Conservation (phyloP, 169 alveolate genomes). For the Theileria parva region DNA sequence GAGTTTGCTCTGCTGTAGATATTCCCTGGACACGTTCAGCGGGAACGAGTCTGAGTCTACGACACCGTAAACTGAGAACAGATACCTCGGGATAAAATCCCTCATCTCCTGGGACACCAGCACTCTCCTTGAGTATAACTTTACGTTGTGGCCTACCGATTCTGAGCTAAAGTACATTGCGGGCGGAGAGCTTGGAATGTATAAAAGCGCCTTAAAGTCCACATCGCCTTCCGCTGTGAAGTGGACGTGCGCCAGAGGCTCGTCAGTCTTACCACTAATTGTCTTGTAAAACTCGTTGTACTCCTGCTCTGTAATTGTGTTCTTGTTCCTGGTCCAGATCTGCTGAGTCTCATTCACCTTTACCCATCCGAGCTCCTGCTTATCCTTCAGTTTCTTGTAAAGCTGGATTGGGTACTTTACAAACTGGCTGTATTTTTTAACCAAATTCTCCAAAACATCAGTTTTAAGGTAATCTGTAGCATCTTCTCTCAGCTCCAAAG, state of each 20-base stretch:
- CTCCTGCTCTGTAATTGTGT: conserved; percentile 94
- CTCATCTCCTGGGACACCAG: conserved; percentile 92
- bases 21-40: conserved; percentile 92
- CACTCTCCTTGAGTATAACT: conserved; percentile 90
- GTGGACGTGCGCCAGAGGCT: conserved; percentile 96
- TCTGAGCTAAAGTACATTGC: conserved; percentile 89
- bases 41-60: conserved; percentile 96
- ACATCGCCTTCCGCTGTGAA: conserved; percentile 99
- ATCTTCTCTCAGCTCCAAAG: conserved; percentile 97
- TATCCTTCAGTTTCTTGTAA: conserved; percentile 43
- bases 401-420: conserved; percentile 96
- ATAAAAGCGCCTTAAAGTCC: conserved; percentile 95
- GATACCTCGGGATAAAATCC: conserved; percentile 91
- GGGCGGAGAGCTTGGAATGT: conserved; percentile 93
- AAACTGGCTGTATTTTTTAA: conserved; percentile 94
- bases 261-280: conserved; percentile 91
- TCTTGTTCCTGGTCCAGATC: conserved; percentile 95
- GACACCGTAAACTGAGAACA: conserved; percentile 92
- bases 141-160: conserved; percentile 82
- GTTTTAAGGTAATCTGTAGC: conserved; percentile 95
- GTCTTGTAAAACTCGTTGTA: conserved; percentile 93
- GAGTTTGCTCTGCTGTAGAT: conserved; percentile 91
- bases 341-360: conserved; percentile 95
- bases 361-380: conserved; percentile 79
- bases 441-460: conserved; percentile 89